Base-by-base conservation (phyloP, 1,284 basidiomycete genomes). In the Melampsora allii-populina region DNA sequence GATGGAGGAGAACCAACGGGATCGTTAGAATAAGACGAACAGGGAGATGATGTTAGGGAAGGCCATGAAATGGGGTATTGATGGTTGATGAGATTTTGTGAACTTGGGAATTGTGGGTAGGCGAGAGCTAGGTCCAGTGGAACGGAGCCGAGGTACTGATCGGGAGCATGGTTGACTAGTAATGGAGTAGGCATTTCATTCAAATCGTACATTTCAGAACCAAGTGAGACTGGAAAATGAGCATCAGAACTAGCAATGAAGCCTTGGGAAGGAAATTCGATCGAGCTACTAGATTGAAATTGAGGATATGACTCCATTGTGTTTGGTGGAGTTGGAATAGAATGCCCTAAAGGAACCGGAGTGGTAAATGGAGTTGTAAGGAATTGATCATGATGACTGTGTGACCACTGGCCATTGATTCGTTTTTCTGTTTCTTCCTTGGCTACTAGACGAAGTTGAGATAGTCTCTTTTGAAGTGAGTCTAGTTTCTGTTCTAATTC, bases 401-500 rank as follows among this genome's bases (percentile, higher is more conserved):
- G 5, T 10, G 36, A 36, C 36, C 36, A 36, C 6, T 36, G 36
- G 5, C 10, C 36, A 36, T 36, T 36, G 7, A 6, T 36, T 36
- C 36, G 36, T 4, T 36, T 36, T 36, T 36, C 36, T 36, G 3
- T 6, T 36, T 36, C 36, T 36, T 36, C 36, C 10, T 36, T 36
- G 36, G 36, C 36, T 10, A 7, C 10, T 6, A 36, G 6, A 36
- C 36, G 36, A 36, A 36, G 61, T 19, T 64, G 45, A 12, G 21
- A 19, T 21, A 72, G 29, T 46, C n/a, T 72, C 1, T 12, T 42
- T 45, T 72, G 24, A 10, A 72, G 63, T 17, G 33, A 56, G 12
- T 72, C 69, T 3, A 72, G 33, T 46, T 72, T 64, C 17, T 53
- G 39, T 53, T 71, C 67, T 31, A 63, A 50, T 53, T 71, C 60